A percentile compares a stretch with the other conserved stretches of the same genome.
phyloP scores from a whole-genome alignment of 768 basidiomycete genomes.

The Tylopilus subfusipes region DNA sequence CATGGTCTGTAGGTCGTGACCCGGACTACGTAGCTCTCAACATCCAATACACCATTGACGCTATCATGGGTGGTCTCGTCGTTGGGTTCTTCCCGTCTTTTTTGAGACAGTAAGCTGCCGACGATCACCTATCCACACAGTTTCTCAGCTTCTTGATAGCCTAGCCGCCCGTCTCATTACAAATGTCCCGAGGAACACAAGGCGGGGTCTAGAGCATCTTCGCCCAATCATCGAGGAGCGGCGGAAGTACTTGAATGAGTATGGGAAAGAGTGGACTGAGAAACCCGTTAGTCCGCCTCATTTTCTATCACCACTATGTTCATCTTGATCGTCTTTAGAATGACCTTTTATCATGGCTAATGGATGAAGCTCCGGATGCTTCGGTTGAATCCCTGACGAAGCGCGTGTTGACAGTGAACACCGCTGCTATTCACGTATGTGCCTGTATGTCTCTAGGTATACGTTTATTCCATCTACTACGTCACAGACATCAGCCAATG shows the following conservation, averaged over 20 bases:
- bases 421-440: neutral
- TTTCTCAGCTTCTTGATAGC: neutral
- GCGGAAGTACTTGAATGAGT: slow-evolving; percentile 16
- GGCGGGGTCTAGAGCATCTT: slow-evolving; percentile 11
- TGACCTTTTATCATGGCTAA: neutral
- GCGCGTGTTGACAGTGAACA: neutral
- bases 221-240: slow-evolving; percentile 32
- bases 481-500: too few species aligned
- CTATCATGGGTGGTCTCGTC: slow-evolving; percentile 16
- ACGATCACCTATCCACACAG: neutral
- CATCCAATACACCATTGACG: slow-evolving; percentile 2
- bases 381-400: neutral
- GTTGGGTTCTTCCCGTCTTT: slow-evolving; percentile 16
- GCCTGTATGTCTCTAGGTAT: neutral
- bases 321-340: slow-evolving; percentile 21
- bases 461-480: neutral
- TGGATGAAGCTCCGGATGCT: neutral
- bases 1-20: neutral
- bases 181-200: neutral
- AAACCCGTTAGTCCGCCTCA: too few species aligned
- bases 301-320: too few species aligned
- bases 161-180: slow-evolving; percentile 3
- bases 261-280: too few species aligned
- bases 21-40: neutral
- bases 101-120: slow-evolving; percentile 28